These are phyloP conservation scores for Fusarium burgessii DNA, from an alignment of 2,329 filamentous ascomycete species.

Conservation along the genomic window DNA sequence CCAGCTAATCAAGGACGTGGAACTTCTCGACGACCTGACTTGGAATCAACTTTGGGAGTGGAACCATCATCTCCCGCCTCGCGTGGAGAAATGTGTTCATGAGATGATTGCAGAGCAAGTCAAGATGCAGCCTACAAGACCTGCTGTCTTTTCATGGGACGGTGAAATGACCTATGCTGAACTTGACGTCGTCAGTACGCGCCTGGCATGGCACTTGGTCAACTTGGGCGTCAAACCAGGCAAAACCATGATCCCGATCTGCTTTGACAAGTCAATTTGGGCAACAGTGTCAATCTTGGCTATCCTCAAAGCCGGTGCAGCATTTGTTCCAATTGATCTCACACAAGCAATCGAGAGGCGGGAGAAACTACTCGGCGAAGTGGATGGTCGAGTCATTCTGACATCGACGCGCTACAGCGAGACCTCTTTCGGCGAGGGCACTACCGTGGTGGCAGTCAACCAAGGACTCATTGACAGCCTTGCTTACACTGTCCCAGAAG, in stretches of 20 bases:
- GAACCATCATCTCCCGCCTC: constrained; percentile 8
- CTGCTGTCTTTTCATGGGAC: constrained; percentile 14
- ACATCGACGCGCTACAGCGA: too few species aligned
- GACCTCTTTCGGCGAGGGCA: too few species aligned
- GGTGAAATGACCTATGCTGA: constrained; percentile 12
- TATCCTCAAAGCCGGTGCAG: constrained; percentile 45
- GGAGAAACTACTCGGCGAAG: too few species aligned
- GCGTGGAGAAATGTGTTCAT: constrained; percentile 9
- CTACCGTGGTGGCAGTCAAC: too few species aligned
- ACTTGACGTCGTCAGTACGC: neutral
- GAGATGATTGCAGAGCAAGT: constrained; percentile 17
- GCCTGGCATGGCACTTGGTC: neutral
- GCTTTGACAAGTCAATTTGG: constrained; percentile 46
- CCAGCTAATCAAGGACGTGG: neutral
- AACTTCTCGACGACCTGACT: constrained; percentile 3
- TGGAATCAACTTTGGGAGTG: constrained; percentile 8
- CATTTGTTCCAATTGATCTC: constrained; percentile 36
- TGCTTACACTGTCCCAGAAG: too few species aligned
- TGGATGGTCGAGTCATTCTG: too few species aligned
- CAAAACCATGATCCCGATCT: neutral
- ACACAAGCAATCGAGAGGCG: constrained; percentile 6
- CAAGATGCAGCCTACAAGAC: constrained; percentile 6
- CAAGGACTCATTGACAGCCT: too few species aligned
- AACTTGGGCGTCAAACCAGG: neutral
- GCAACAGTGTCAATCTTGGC: constrained; percentile 40